A percentile compares a stretch with the other conserved stretches of the same genome.
These are phyloP conservation scores for Pyronema omphalodes DNA, from an alignment of 495 filamentous ascomycete species.

Conservation along the genomic window DNA sequence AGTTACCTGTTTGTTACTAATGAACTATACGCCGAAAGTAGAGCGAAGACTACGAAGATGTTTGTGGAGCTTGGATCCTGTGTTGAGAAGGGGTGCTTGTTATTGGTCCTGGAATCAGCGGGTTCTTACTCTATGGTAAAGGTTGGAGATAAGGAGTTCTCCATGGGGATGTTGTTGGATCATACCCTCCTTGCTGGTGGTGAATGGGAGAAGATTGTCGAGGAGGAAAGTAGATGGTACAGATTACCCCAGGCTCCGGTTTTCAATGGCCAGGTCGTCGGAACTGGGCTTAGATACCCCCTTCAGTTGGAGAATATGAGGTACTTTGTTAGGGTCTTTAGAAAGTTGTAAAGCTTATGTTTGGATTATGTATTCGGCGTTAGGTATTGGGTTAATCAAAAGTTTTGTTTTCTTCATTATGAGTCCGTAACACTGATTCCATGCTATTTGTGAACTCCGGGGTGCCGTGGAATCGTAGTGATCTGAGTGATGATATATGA, in stretches of 20 bases:
- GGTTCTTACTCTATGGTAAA: constrained; percentile 73
- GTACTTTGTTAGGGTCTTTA: constrained; percentile 31
- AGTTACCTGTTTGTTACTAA: constrained; percentile 94
- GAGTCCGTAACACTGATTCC: no score
- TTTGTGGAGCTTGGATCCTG: constrained; percentile 43
- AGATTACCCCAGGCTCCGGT: constrained; percentile 34
- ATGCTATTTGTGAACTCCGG: no score
- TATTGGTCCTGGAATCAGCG: constrained; percentile 82
- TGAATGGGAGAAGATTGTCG: constrained; percentile 52
- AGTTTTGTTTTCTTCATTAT: not conserved
- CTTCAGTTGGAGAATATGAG: constrained; percentile 85
- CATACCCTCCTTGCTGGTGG: constrained; percentile 44
- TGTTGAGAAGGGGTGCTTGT: constrained; percentile 38
- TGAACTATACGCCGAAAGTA: constrained; percentile 67
- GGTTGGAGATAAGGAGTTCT: constrained; percentile 55
- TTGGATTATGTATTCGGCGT: not conserved
- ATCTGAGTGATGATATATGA: no score
- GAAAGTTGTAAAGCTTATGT: not conserved
- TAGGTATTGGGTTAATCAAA: not conserved
- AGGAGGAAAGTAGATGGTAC: constrained; percentile 70
- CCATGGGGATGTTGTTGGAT: constrained; percentile 86
- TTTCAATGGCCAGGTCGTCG: constrained; percentile 2
- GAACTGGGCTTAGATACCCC: constrained; percentile 46
- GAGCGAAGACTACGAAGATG: constrained; percentile 54
- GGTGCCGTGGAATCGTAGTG: no score